phyloP scores from a whole-genome alignment of 345 rosid species.

The Clausena lansium region DNA sequence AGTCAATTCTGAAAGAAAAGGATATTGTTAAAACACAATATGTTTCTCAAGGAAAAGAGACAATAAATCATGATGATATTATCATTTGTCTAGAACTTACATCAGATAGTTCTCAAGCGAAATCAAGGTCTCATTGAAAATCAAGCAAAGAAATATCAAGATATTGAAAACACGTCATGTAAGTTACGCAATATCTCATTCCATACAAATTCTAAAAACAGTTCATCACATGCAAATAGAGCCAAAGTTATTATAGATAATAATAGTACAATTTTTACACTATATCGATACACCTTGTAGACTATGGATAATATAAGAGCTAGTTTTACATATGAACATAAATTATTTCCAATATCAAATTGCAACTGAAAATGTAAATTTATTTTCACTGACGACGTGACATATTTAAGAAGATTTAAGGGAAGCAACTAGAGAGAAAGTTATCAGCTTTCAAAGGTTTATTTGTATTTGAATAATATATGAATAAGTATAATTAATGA shows the following conservation, averaged over 20 bases:
- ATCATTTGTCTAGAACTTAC: neutral
- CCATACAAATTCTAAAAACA: neutral
- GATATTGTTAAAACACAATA: neutral
- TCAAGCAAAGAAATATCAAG: neutral
- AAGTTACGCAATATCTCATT: neutral
- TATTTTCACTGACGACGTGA: neutral
- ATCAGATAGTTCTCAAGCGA: neutral
- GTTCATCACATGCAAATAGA: neutral
- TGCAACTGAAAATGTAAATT: neutral
- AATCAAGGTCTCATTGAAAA: neutral
- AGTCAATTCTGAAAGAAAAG: constrained; percentile 6
- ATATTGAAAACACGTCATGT: neutral
- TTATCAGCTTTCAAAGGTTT: neutral
- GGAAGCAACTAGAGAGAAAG: neutral
- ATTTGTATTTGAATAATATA: neutral
- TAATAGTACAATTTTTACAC: too few relatives aligned
- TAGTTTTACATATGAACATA: neutral
- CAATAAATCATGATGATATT: neutral
- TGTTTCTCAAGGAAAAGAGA: neutral
- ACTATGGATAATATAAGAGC: neutral
- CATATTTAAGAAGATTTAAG: neutral
- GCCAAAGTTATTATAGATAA: neutral
- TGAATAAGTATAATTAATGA: neutral
- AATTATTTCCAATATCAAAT: neutral
- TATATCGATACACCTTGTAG: neutral